These are phyloP conservation scores for Eurotiales sp. DNA, from an alignment of 2,329 filamentous ascomycete species.

Conservation along the genomic window DNA sequence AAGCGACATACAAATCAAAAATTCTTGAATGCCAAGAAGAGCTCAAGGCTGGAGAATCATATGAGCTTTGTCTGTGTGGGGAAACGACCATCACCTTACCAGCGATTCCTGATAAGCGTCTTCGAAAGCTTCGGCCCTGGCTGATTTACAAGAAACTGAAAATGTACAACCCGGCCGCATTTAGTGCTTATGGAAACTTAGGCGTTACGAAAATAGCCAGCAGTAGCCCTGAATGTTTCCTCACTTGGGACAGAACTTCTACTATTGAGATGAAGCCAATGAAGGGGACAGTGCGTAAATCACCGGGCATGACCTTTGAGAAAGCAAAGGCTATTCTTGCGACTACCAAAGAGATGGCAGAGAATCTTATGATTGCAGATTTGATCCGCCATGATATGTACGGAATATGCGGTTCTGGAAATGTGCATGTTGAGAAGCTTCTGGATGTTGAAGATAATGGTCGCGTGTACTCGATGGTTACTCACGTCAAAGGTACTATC, in stretches of 20 bases:
- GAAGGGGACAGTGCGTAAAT: conserved; percentile 92
- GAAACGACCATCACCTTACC: conserved; percentile 61
- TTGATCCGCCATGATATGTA: conserved; percentile 91
- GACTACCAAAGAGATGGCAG: conserved; percentile 83
- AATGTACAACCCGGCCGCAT: conserved; percentile 72
- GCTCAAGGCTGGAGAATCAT: conserved; percentile 74
- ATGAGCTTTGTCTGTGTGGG: conserved; percentile 79
- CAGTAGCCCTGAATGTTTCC: conserved; percentile 85
- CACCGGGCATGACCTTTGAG: conserved; percentile 61
- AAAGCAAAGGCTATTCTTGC: conserved; percentile 70
- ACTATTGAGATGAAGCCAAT: conserved; percentile 72
- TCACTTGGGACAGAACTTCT: conserved; percentile 58
- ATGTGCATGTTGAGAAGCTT: conserved; percentile 70
- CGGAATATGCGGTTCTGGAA: conserved; percentile 71
- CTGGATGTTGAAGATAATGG: conserved; percentile 88
- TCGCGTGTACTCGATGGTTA: conserved; percentile 87
- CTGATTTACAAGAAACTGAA: conserved; percentile 68
- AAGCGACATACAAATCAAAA: conserved; percentile 59
- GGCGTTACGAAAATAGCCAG: conserved; percentile 68
- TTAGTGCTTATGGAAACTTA: conserved; percentile 76
- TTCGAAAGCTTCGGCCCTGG: conserved; percentile 54
- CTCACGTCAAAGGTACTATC: conserved; percentile 69
- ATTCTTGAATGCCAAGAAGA: conserved; percentile 67
- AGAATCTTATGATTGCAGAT: conserved; percentile 98
- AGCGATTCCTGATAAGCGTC: conserved; percentile 18